These are phyloP conservation scores for Starmerella stigmatis DNA, from an alignment of 805 yeast species.

Conservation along the genomic window DNA sequence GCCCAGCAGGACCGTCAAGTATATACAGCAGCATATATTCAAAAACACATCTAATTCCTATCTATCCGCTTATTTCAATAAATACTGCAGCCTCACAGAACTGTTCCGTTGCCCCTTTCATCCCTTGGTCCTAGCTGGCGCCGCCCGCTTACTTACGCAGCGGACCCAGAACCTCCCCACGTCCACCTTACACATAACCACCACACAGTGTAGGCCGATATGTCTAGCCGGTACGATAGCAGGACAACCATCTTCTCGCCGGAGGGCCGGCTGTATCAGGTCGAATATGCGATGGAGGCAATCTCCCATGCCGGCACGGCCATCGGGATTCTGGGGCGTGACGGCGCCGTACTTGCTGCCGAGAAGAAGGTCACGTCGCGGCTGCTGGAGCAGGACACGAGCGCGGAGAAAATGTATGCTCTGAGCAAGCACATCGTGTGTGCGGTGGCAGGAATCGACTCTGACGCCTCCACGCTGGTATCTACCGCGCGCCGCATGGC, in stretches of 20 bases:
- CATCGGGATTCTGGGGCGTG: slow-evolving; percentile 61
- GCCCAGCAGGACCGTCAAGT: too few species aligned
- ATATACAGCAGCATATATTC: too few species aligned
- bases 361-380: slow-evolving; percentile 92
- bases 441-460: slow-evolving; percentile 97
- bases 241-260: slow-evolving; percentile 98
- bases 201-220: not conserved
- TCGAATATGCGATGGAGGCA: slow-evolving; percentile 91
- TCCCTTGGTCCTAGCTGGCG: not conserved
- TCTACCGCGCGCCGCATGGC: slow-evolving; percentile 78
- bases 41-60: not conserved
- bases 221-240: slow-evolving; percentile 95
- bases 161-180: not conserved
- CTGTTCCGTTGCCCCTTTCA: too few species aligned
- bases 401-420: slow-evolving; percentile 84
- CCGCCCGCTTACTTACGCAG: not conserved
- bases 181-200: not conserved
- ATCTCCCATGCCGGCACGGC: slow-evolving; percentile 77
- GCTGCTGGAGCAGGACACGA: slow-evolving; percentile 83
- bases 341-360: slow-evolving; percentile 92
- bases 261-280: slow-evolving; percentile 94
- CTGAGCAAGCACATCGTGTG: slow-evolving; percentile 63
- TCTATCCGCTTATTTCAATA: too few species aligned
- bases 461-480: slow-evolving; percentile 87
- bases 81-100: too few species aligned